These are phyloP conservation scores for Ophiorrhiza pumila DNA, from an alignment of 257 asterid species.

Conservation along the genomic window DNA sequence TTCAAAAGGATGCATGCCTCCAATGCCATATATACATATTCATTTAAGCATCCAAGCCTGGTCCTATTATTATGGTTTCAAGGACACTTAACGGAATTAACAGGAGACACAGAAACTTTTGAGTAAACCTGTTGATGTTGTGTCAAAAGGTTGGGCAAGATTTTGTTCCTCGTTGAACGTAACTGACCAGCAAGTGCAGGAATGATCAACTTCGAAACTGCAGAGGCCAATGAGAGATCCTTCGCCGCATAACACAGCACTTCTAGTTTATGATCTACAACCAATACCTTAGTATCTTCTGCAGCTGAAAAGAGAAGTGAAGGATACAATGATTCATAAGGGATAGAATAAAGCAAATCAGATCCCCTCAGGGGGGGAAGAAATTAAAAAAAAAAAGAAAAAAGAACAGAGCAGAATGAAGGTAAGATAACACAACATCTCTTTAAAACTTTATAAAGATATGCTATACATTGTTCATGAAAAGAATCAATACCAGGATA, in stretches of 20 bases:
- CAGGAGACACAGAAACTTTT: slow-evolving; percentile 13
- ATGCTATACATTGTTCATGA: slow-evolving; percentile 1
- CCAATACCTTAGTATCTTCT: slow-evolving; percentile 66
- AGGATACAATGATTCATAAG: slow-evolving; percentile 15
- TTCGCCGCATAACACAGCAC: slow-evolving; percentile 71
- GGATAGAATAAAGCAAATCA: slow-evolving; percentile 10
- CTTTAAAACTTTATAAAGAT: slow-evolving; percentile 2
- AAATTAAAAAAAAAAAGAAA: slow-evolving; percentile 1
- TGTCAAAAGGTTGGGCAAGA: slow-evolving; percentile 47
- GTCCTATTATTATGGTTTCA: not conserved
- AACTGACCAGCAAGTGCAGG: slow-evolving; percentile 84
- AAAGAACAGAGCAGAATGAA: not conserved
- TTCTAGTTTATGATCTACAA: slow-evolving; percentile 65
- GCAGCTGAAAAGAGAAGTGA: slow-evolving; percentile 42
- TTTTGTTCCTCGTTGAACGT: slow-evolving; percentile 55
- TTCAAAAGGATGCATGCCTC: not conserved
- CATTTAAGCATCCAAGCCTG: not conserved
- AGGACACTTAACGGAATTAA: not conserved
- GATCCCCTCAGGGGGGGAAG: not conserved
- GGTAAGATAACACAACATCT: not conserved
- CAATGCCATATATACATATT: not conserved
- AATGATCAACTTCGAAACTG: slow-evolving; percentile 66
- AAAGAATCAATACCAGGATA: slow-evolving; percentile 62
- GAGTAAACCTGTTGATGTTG: slow-evolving; percentile 64
- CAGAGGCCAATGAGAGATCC: slow-evolving; percentile 48